These are phyloP conservation scores for Cryptosporidium sp. DNA, from an alignment of 169 alveolate species.

Conservation along the genomic window DNA sequence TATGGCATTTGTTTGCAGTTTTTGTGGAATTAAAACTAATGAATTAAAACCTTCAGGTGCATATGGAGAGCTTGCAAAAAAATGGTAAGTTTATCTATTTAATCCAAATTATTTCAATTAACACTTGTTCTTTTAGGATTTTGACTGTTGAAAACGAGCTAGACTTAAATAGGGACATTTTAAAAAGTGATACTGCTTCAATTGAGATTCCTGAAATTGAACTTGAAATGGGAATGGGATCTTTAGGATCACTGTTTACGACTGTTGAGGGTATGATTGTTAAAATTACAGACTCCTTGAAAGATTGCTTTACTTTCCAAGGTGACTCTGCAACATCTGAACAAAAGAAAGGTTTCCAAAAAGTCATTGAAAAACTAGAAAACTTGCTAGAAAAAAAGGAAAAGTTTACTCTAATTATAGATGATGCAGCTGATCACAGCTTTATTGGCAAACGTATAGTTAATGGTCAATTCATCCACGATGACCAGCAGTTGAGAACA, in stretches of 20 bases:
- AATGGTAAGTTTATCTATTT: conserved; percentile 78
- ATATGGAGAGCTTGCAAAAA: conserved; percentile 91
- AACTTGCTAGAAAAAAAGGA: conserved; percentile 76
- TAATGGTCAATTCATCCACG: conserved; percentile 83
- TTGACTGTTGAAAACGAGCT: conserved; percentile 24
- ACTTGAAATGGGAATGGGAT: conserved; percentile 91
- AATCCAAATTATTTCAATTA: not conserved
- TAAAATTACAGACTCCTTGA: conserved; percentile 85
- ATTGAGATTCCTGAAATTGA: conserved; percentile 94
- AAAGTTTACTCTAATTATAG: conserved; percentile 87
- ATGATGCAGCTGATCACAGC: conserved; percentile 93
- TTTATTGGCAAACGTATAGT: conserved; percentile 86
- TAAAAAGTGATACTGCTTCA: conserved; percentile 93
- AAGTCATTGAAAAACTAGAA: conserved; percentile 79
- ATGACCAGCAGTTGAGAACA: conserved; percentile 77
- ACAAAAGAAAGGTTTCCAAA: conserved; percentile 78
- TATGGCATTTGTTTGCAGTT: conserved; percentile 92
- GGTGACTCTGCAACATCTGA: conserved; percentile 92
- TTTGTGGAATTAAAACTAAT: conserved; percentile 94
- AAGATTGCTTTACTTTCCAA: conserved; percentile 88
- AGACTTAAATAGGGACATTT: conserved; percentile 95
- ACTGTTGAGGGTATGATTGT: conserved; percentile 96
- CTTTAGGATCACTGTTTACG: conserved; percentile 92
- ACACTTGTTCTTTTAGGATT: conserved; percentile 14
- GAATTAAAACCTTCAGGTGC: conserved; percentile 98